Conservation (phyloP, 2,329 filamentous ascomycete genomes). For the Graphilbum fragrans region DNA sequence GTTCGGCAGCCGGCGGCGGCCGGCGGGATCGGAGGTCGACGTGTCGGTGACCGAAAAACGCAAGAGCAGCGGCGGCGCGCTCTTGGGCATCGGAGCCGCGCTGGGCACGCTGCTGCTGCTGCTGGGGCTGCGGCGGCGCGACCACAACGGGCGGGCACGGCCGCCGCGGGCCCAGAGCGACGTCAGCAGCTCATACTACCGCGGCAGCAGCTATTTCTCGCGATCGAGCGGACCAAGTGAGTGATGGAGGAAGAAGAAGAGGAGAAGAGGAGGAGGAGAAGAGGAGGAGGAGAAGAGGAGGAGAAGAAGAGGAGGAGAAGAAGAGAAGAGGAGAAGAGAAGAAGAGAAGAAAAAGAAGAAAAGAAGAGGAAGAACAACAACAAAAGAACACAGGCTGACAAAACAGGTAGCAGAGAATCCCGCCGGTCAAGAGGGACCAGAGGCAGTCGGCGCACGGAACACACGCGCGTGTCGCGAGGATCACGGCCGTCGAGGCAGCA, state of each 20-base stretch:
- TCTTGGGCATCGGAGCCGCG: slow-evolving; percentile 39
- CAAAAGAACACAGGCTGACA: too few species aligned
- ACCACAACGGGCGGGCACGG: slow-evolving; percentile 27
- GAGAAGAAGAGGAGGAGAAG: too few species aligned
- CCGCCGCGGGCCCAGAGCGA: slow-evolving; percentile 29
- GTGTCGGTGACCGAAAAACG: slow-evolving; percentile 32
- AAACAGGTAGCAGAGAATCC: slow-evolving; percentile 1
- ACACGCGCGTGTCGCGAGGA: slow-evolving; percentile 15
- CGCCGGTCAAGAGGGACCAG: slow-evolving; percentile 11
- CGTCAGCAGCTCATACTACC: slow-evolving; percentile 38
- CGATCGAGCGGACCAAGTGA: slow-evolving; percentile 41
- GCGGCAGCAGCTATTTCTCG: slow-evolving; percentile 37
- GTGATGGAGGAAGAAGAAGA: too few species aligned
- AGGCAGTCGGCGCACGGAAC: slow-evolving; percentile 13
- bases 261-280: too few species aligned
- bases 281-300: too few species aligned
- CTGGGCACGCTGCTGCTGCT: slow-evolving; percentile 39
- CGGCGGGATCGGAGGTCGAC: slow-evolving; percentile 21
- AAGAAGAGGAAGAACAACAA: too few species aligned
- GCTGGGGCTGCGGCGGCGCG: slow-evolving; percentile 39
- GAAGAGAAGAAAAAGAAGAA: too few species aligned
- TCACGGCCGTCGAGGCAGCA: slow-evolving; percentile 8
- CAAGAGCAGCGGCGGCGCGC: slow-evolving; percentile 33
- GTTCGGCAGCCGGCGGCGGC: slow-evolving; percentile 32
- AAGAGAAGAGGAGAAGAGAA: too few species aligned